Evolutionary conservation across 495 filamentous ascomycete genomes (phyloP), one percentile per base, ranked within the genome.

Genomic region (Penicillium paxilli): DNA sequence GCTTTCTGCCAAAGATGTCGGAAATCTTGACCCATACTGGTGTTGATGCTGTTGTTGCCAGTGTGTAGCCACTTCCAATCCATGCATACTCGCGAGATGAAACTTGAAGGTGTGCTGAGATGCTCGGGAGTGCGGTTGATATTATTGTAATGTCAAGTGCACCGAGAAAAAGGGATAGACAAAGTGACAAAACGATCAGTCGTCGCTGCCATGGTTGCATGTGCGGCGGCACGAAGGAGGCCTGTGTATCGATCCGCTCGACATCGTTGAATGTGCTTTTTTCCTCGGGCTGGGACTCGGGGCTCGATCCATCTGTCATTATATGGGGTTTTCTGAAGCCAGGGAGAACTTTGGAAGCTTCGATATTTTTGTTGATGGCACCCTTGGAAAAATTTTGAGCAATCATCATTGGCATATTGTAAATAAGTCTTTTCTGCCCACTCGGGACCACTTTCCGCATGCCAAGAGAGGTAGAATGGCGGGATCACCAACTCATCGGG

Each of bases 1-100:
- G 83, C 62, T 95, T 96, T 22, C 91, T 81, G 1, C 91, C 91
- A 78, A 84, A 95, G 49, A 96, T 93, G 61, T 96, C 91, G 57
- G 81, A 86, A 28, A 92, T 68, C 64, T 91, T 91, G 17, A 87
- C 90, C 89, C 90, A 92, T 48, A 85, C 73, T 0, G 88, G 87
- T n/a, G 83, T 84, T 19, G 81, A 81, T 2, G 89, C 82, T 2
- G 86, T 77, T 64, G 82, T 86, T n/a, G 85, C 86, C 4, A 94
- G 80, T n/a, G 87, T 73, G 62, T 86, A 90, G 5, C 83, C 82
- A 16, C 81, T 83, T 1, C 85, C 86, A 60, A 92, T 88, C 88
- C 88, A 92, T 33, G 86, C 87, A 62, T 89, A 92, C 4, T 84
- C 86, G 44, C 81, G 77, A 44, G 80, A 80, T 1, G 75, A 77